Evolutionary conservation across 345 rosid species (phyloP), one percentile per base, ranked within the genome.

Genomic region (Pistacia vera): DNA sequence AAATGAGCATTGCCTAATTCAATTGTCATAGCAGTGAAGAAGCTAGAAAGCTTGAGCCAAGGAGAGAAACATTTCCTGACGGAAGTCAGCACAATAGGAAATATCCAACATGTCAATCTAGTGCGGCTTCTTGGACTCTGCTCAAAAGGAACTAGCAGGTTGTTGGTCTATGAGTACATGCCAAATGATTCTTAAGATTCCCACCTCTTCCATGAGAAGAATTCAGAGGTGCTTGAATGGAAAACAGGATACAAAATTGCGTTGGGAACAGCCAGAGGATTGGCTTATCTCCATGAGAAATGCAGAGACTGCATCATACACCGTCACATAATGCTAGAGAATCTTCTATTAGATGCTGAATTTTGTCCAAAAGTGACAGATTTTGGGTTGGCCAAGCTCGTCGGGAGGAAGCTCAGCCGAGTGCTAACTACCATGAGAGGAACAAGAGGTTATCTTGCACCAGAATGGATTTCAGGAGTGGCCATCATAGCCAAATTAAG

Each of bases 401-500:
- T 93, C 3, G 97, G 97, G 30, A 74, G 92, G 36, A 95, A 90
- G 17, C 91, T 93, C 67, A 90, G 95, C 77, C 83, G 98, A 77
- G 95, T 89, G n/a, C 81, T 91, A 65, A 93, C 97, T 2, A 91
- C 92, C 58, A 88, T 89, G 90, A 88, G 93, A 82, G 98, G 98
- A n/a, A 91, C 97, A 17, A 86, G 93, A 82, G 95, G 97, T 17
- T 93, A 93, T 74, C 95, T 93, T 12, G 98, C 95, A 3, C 97
- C 95, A 0, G 98, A 93, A 75, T 93, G 97, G 97, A 87, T 93
- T 63, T 93, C 97, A 2, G 94, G 95, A 55, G 91, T 88, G n/a
- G 89, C 97, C 16, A 79, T 91, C 56, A 91, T 93, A 9, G 85
- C 92, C 13, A 91, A 93, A 22, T 22, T 22, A 22, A 75, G 97